Evolutionary conservation across 208 protist species (phyloP), one percentile per base, ranked within the genome.

Genomic region (Phytomonas sp.): DNA sequence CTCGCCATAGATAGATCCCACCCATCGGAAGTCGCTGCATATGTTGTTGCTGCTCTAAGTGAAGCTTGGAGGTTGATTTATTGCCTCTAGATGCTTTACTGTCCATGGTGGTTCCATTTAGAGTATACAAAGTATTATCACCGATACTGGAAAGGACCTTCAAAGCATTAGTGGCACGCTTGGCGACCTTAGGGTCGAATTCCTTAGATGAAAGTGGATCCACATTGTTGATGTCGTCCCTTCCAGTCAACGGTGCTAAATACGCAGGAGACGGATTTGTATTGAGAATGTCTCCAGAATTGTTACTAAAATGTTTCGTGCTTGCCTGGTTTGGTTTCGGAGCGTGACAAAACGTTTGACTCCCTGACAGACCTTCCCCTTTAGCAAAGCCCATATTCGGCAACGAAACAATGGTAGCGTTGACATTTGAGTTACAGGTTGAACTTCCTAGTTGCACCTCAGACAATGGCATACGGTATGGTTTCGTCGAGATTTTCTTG

Each of bases 241-340:
- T 17, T 43, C 36, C 36, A 64, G 31, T 40, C 2, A 43, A 15
- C 9, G 36, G 36, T n/a, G 23, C 36, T 43, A 34, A 34, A 64
- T 40, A 43, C 32, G 36, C 13, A 2, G 60, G 4, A 20, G 60
- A 64, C 32, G 23, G 1, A 64, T 34, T 64, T 15, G 20, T 64
- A 64, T 40, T 64, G 15, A 17, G 31, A 64, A 40, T 64, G 36
- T 15, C 13, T 15, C 60, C 36, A 3, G 3, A 2, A 64, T 64
- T 64, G 13, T 43, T 64, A 64, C 60, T 64, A 40, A 51, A 17
- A 51, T 51, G 40, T 51, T 51, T 51, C 1, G 13, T 51, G 40
- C 40, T 15, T 51, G 40, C 1, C 3, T 51, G 40, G 40, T 17
- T 51, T 51, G 40, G 9, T 17, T 51, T 51, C 13, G 40, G 1